A percentile compares a stretch with the other conserved stretches of the same genome.
Evolutionary conservation across 768 basidiomycete species (phyloP).

Genomic region (Rhodotorula babjevae): DNA sequence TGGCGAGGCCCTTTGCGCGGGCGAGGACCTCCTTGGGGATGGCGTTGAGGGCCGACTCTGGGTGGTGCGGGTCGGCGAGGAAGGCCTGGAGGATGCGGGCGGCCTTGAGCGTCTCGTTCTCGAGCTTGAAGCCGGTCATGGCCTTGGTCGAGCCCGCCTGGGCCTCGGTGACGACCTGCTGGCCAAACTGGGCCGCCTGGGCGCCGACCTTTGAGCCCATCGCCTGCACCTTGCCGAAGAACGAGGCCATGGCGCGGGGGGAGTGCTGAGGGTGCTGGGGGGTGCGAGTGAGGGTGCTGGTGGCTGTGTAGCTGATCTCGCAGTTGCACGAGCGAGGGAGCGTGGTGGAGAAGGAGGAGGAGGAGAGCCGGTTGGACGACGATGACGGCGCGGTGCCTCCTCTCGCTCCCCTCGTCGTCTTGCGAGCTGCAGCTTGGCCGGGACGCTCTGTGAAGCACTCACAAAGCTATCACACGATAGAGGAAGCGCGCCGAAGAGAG

Average conservation of each 20-base stretch:
- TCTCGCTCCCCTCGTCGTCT: too few relatives aligned
- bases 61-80: slow-evolving; percentile 73
- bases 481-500: too few relatives aligned
- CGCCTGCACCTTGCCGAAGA: slow-evolving; percentile 69
- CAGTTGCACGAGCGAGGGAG: neutral
- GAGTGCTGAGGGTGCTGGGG: neutral
- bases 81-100: slow-evolving; percentile 85
- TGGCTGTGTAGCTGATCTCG: neutral
- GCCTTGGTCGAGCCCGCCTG: slow-evolving; percentile 72
- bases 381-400: neutral
- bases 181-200: slow-evolving; percentile 72
- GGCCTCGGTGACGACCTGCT: slow-evolving; percentile 62
- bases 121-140: slow-evolving; percentile 77
- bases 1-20: slow-evolving; percentile 79
- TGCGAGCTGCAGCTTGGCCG: too few relatives aligned
- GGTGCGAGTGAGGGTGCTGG: neutral
- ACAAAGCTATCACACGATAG: too few relatives aligned
- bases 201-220: slow-evolving; percentile 76
- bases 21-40: slow-evolving; percentile 90
- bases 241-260: neutral
- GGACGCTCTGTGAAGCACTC: too few relatives aligned
- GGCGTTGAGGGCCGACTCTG: slow-evolving; percentile 84
- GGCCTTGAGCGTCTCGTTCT: slow-evolving; percentile 73
- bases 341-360: too few relatives aligned
- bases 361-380: neutral